These are phyloP conservation scores for Sequoiadendron giganteum DNA, from an alignment of 75 land plant species.

Conservation along the genomic window DNA sequence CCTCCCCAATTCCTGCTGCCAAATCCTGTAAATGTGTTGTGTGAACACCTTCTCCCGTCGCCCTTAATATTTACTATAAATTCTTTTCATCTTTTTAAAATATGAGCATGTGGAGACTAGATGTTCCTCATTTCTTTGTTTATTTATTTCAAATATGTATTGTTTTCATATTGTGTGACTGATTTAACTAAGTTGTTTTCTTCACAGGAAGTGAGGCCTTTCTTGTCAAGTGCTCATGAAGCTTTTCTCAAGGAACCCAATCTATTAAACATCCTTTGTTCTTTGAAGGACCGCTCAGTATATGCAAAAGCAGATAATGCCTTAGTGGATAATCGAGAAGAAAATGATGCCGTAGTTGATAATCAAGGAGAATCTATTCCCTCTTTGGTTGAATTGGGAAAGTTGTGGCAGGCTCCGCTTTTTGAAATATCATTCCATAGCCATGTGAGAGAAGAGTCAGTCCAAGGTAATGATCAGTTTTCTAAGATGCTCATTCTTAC, in stretches of 20 bases:
- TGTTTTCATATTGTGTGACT: not conserved
- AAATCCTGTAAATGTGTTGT: no score
- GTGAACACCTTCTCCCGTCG: no score
- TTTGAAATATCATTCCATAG: conserved; percentile 47
- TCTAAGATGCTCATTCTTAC: not conserved
- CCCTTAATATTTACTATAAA: no score
- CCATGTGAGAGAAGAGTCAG: not conserved
- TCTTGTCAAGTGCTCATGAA: conserved; percentile 44
- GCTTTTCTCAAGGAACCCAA: conserved; percentile 31
- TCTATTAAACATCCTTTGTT: conserved; percentile 13
- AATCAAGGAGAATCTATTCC: conserved; percentile 4
- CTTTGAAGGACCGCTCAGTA: conserved; percentile 13
- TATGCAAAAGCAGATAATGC: not conserved
- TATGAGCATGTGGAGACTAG: not conserved
- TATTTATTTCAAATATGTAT: not conserved
- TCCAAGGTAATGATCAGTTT: conserved; percentile 14
- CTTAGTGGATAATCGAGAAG: not conserved
- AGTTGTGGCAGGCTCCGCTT: conserved; percentile 53
- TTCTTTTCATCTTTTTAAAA: no score
- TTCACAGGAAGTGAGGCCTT: conserved; percentile 38
- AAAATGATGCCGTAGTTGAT: not conserved
- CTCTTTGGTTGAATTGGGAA: conserved; percentile 46
- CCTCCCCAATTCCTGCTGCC: no score
- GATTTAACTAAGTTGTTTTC: not conserved
- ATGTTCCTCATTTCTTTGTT: not conserved